Conservation (phyloP, 208 protist genomes). For the Trypanosoma boissoni region DNA sequence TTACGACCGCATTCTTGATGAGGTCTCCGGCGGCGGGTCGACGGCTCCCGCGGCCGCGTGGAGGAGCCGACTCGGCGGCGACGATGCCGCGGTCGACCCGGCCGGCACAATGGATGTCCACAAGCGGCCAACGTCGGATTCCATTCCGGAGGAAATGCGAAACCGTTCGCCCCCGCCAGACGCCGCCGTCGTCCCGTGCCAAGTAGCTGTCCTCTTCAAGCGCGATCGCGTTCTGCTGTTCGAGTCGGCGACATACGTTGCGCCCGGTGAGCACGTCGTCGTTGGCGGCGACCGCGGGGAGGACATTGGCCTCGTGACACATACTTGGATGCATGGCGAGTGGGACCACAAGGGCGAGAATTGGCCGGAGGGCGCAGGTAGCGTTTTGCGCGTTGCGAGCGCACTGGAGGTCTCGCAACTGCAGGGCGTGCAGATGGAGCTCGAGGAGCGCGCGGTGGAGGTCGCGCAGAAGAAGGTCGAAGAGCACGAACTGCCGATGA, state of each 20-base stretch:
- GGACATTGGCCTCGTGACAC: slow-evolving; percentile 87
- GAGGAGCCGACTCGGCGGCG: slow-evolving; percentile 15
- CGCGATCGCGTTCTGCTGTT: slow-evolving; percentile 83
- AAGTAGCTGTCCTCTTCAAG: slow-evolving; percentile 92
- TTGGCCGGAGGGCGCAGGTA: slow-evolving; percentile 62
- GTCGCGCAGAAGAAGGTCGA: slow-evolving; percentile 84
- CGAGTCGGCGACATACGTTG: slow-evolving; percentile 68
- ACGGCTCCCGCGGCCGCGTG: slow-evolving; percentile 8
- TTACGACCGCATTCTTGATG: slow-evolving; percentile 56
- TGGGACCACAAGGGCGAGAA: slow-evolving; percentile 20
- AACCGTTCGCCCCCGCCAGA: slow-evolving; percentile 49
- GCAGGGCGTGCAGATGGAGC: slow-evolving; percentile 84
- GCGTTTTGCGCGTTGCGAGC: slow-evolving; percentile 77
- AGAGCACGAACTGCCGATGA: slow-evolving; percentile 82
- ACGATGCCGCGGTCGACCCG: no score
- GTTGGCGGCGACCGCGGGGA: slow-evolving; percentile 91
- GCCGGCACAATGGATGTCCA: no score
- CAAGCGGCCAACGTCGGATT: slow-evolving; percentile 51
- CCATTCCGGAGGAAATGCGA: slow-evolving; percentile 28
- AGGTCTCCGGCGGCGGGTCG: slow-evolving; percentile 22
- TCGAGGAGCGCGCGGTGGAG: slow-evolving; percentile 81
- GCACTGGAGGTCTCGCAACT: slow-evolving; percentile 81
- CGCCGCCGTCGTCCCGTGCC: slow-evolving; percentile 49
- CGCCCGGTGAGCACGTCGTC: slow-evolving; percentile 84
- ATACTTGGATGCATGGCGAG: slow-evolving; percentile 43